phyloP scores from a whole-genome alignment of 2,329 filamentous ascomycete genomes.

The Zarea fungicola region DNA sequence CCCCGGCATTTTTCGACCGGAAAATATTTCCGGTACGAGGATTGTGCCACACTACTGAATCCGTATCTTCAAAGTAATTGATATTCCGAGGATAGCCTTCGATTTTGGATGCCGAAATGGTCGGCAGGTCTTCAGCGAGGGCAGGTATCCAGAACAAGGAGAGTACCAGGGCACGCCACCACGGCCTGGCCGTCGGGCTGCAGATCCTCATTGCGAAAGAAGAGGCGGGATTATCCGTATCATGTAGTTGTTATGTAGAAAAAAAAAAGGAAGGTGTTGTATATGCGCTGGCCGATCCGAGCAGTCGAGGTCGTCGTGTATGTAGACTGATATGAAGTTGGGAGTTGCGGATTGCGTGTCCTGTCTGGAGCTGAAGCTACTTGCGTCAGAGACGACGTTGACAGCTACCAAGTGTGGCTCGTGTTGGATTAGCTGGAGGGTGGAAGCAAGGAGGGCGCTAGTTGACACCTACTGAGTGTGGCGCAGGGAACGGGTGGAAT shows the following conservation, averaged over 20 bases:
- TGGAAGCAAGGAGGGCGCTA: not conserved
- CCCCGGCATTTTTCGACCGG: slow-evolving; percentile 76
- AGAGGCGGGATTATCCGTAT: slow-evolving; percentile 26
- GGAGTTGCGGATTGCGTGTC: slow-evolving; percentile 13
- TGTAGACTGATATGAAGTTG: not conserved
- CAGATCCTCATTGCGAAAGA: slow-evolving; percentile 50
- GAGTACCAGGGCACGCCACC: slow-evolving; percentile 47
- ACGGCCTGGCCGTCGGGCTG: slow-evolving; percentile 40
- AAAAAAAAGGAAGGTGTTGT: not conserved
- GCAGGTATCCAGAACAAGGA: slow-evolving; percentile 36
- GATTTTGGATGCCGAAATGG: slow-evolving; percentile 61
- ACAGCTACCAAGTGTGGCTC: slow-evolving; percentile 3
- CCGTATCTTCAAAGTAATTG: slow-evolving; percentile 87
- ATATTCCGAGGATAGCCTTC: slow-evolving; percentile 61
- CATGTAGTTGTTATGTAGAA: slow-evolving; percentile 34
- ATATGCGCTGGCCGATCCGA: not conserved
- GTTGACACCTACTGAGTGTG: not conserved
- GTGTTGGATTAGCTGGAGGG: slow-evolving; percentile 1
- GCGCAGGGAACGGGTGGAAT: not conserved
- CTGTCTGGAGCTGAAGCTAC: slow-evolving; percentile 8
- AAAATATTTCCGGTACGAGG: slow-evolving; percentile 58
- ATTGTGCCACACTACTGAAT: slow-evolving; percentile 74
- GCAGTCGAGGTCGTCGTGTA: not conserved
- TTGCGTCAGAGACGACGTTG: slow-evolving; percentile 13
- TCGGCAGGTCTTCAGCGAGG: slow-evolving; percentile 59